These are phyloP conservation scores for Gossypium longicalyx DNA, from an alignment of 345 rosid genomes.

Conservation along the genomic window DNA sequence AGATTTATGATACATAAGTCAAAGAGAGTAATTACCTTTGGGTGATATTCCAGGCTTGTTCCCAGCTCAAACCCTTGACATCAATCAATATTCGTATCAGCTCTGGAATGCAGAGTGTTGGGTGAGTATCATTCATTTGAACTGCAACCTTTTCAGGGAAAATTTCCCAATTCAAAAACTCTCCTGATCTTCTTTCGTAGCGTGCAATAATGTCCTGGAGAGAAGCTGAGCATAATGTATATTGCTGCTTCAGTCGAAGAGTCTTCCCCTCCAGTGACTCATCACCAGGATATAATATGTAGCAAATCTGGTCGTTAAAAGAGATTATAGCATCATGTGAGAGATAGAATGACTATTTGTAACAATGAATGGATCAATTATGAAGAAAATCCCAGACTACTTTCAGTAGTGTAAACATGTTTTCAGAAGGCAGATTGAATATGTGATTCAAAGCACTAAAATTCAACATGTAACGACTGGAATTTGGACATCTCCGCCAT, in stretches of 20 bases:
- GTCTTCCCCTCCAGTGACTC: slow-evolving; percentile 68
- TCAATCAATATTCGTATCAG: slow-evolving; percentile 64
- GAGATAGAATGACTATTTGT: neutral
- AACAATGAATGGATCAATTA: neutral
- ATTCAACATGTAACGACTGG: neutral
- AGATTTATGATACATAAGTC: neutral
- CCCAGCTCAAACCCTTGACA: slow-evolving; percentile 65
- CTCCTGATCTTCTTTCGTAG: slow-evolving; percentile 65
- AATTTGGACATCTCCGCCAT: neutral
- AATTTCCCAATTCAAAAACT: slow-evolving; percentile 53
- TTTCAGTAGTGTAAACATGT: neutral
- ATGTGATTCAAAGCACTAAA: neutral
- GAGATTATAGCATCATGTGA: neutral
- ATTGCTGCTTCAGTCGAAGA: slow-evolving; percentile 76
- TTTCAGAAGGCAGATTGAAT: neutral
- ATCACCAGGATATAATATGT: slow-evolving; percentile 74
- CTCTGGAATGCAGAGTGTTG: slow-evolving; percentile 75
- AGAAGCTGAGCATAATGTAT: slow-evolving; percentile 79
- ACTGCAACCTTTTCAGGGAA: slow-evolving; percentile 75
- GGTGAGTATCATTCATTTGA: slow-evolving; percentile 84
- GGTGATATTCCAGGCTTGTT: slow-evolving; percentile 69
- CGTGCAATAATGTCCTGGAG: slow-evolving; percentile 68
- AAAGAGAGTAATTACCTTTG: slow-evolving; percentile 39
- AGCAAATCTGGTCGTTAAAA: slow-evolving; percentile 43
- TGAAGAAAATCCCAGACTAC: neutral